These are phyloP conservation scores for Phytopythium ostracodes DNA, from an alignment of 352 stramenopile species.

Conservation along the genomic window DNA sequence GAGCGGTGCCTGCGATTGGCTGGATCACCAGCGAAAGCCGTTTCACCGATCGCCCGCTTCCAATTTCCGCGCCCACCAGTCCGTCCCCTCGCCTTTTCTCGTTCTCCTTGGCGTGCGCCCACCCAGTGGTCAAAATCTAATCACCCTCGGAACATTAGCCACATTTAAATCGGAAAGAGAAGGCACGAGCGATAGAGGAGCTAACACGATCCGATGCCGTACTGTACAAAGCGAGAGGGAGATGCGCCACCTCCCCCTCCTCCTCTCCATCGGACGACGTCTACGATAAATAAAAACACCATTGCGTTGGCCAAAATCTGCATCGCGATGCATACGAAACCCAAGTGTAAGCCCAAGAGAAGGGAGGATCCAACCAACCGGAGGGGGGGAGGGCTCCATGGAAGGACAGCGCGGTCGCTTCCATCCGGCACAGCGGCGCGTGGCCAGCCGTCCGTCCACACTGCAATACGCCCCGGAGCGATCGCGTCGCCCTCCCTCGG, in stretches of 20 bases:
- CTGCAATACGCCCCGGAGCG: slow-evolving; percentile 1
- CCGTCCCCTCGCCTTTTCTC: not conserved
- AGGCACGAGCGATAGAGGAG: not conserved
- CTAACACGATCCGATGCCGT: too few species aligned
- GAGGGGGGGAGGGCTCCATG: not conserved
- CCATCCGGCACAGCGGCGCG: not conserved
- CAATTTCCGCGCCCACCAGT: not conserved
- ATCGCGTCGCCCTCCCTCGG: not conserved
- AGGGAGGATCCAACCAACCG: not conserved
- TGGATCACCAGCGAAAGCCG: not conserved
- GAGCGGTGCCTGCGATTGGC: not conserved
- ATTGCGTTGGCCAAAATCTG: not conserved
- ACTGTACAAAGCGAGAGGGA: not conserved
- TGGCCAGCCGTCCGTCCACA: not conserved
- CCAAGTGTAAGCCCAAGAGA: not conserved
- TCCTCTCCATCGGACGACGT: not conserved
- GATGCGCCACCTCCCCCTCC: not conserved
- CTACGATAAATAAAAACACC: not conserved
- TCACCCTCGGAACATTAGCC: not conserved
- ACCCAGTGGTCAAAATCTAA: not conserved
- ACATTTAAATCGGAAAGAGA: slow-evolving; percentile 2
- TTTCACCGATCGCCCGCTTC: slow-evolving; percentile 2
- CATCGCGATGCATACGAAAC: not conserved
- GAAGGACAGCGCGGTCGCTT: too few species aligned
- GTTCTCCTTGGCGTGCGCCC: not conserved